Percentiles rank a stretch among this genome's conserved stretches.
Conservation (phyloP, 129 eudicot genomes). For the Silybum marianum region DNA sequence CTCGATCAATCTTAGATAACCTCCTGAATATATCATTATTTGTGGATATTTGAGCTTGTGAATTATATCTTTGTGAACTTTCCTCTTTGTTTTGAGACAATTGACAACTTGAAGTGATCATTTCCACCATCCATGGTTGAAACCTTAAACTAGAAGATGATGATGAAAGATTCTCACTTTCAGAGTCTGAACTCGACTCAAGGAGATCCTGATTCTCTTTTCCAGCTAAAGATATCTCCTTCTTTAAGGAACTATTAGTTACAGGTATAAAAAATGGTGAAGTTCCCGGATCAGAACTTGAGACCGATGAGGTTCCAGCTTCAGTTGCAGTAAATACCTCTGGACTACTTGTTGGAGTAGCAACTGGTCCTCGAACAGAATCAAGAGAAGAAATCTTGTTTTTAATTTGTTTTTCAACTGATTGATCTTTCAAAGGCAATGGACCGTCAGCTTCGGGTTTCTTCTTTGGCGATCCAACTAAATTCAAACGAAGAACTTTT, state of each 20-base stretch:
- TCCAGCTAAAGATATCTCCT: slow-evolving; percentile 35
- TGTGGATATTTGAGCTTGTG: slow-evolving; percentile 41
- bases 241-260: slow-evolving; percentile 36
- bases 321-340: slow-evolving; percentile 93
- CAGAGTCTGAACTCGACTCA: slow-evolving; percentile 77
- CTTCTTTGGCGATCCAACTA: slow-evolving; percentile 71
- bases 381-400: slow-evolving; percentile 39
- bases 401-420: slow-evolving; percentile 46
- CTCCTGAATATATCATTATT: slow-evolving; percentile 52
- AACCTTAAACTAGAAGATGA: slow-evolving; percentile 82
- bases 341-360: slow-evolving; percentile 95
- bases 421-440: slow-evolving; percentile 39
- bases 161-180: slow-evolving; percentile 56
- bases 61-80: slow-evolving; percentile 41
- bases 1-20: slow-evolving; percentile 62
- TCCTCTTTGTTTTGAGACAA: slow-evolving; percentile 50
- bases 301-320: slow-evolving; percentile 91
- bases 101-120: slow-evolving; percentile 42
- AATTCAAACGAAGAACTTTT: slow-evolving; percentile 83
- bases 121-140: slow-evolving; percentile 83
- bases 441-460: slow-evolving; percentile 39
- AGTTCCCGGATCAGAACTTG: slow-evolving; percentile 95
- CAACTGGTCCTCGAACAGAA: slow-evolving; percentile 60
- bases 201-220: slow-evolving; percentile 47
- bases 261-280: slow-evolving; percentile 73